These are phyloP conservation scores for Aspergillus awamori DNA, from an alignment of 2,329 filamentous ascomycete genomes.

Conservation along the genomic window DNA sequence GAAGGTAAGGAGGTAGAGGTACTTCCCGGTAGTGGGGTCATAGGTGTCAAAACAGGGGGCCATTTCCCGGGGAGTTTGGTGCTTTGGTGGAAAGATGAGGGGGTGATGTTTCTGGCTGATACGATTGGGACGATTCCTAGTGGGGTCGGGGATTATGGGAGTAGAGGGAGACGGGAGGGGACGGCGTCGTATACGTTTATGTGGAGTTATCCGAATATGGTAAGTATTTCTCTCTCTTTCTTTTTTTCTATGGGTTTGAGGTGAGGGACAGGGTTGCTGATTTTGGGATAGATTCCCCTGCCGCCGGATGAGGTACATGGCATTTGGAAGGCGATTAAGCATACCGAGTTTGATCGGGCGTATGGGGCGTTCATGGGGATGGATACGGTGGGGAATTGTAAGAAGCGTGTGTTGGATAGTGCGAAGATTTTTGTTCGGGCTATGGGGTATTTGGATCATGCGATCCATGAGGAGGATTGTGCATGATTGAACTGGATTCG, in stretches of 20 bases:
- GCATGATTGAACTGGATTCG: constrained; percentile 1
- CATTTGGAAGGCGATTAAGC: constrained; percentile 71
- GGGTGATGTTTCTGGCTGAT: constrained; percentile 73
- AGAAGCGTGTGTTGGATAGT: constrained; percentile 69
- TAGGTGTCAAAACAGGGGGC: constrained; percentile 71
- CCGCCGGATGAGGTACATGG: constrained; percentile 62
- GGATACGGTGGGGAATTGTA: constrained; percentile 64
- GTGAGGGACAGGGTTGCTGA: background rate
- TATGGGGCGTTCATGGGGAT: constrained; percentile 68
- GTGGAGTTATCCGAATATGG: constrained; percentile 72
- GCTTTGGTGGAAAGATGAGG: constrained; percentile 62
- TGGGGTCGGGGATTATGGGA: constrained; percentile 28
- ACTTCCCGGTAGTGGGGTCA: constrained; percentile 49
- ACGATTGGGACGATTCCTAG: constrained; percentile 71
- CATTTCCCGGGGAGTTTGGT: constrained; percentile 79
- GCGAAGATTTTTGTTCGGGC: constrained; percentile 70
- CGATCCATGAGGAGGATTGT: constrained; percentile 31
- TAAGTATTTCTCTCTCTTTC: constrained; percentile 13
- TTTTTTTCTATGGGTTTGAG: background rate
- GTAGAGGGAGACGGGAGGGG: constrained; percentile 38
- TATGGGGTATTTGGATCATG: constrained; percentile 40
- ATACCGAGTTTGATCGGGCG: constrained; percentile 65
- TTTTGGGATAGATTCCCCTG: constrained; percentile 66
- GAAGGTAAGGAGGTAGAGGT: constrained; percentile 37
- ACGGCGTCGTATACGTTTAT: constrained; percentile 67